Evolutionary conservation across 192 early-diverging fungal species (phyloP).

Genomic region (Umbelopsis sp.): DNA sequence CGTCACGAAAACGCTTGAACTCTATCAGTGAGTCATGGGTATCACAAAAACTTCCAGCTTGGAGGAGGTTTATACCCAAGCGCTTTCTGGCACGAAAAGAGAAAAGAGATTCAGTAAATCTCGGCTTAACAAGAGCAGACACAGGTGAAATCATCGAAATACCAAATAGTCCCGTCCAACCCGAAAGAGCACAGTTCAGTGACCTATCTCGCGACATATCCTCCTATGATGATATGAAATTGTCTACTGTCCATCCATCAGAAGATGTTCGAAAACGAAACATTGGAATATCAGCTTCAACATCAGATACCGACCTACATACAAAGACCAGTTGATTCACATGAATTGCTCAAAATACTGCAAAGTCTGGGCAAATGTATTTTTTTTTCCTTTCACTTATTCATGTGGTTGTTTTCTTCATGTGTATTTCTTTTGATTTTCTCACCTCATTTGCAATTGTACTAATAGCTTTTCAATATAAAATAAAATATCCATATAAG

Average conservation of each 20-base stretch:
- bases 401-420: no score
- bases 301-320: conserved; percentile 2
- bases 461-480: no score
- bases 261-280: conserved; percentile 4
- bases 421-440: no score
- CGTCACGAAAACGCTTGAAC: background rate
- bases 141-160: background rate
- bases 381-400: no score
- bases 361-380: no score
- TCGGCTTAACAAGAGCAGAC: background rate
- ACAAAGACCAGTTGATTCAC: background rate
- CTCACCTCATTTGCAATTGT: no score
- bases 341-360: no score
- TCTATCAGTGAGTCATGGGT: background rate
- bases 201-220: conserved; percentile 13
- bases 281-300: conserved; percentile 2
- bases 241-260: background rate
- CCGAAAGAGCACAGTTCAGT: background rate
- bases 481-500: no score
- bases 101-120: background rate
- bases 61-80: background rate
- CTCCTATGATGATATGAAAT: background rate
- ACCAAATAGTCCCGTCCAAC: background rate
- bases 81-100: background rate
- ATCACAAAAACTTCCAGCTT: background rate